Evolutionary conservation across 768 basidiomycete genomes (phyloP), one percentile per base, ranked within the genome.

Genomic region (Neoboletus brunneissimus): DNA sequence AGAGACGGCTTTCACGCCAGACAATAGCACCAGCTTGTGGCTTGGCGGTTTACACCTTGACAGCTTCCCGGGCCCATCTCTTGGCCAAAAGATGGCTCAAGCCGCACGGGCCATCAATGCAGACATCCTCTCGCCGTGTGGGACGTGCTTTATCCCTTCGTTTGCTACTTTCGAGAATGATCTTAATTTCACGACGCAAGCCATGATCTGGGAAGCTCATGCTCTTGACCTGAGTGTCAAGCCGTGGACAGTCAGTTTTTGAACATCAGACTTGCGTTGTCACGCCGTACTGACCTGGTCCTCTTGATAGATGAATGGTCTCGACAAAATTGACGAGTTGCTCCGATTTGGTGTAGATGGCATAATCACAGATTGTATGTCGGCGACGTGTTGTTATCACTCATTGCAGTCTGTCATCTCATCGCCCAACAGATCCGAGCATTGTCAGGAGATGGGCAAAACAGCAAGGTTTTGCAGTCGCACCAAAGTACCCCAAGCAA

Each of bases 121-220:
- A 0, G 77, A 84, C 57, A 79, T 89, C 43, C 69, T 92, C 20
- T 90, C 88, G 2, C 84, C 89, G 25, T 74, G 76, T 8, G 85
- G 79, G 11, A 73, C 75, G 12, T 70, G 67, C 48, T 57, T 57
- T 27, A 73, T 76, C 27, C 76, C 80, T 2, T 72, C 71, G 1
- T 57, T 64, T 5, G 83, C 85, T 58, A 78, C 81, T 0, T 68
- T 70, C 12, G 67, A 75, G 50, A 67, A 69, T 4, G 81, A 77
- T 5, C 82, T 76, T 57, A 70, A 81, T 4, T 89, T 91, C 63
- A 83, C 83, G 1, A 89, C 87, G 3, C 73, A 77, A 67, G 79
- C 76, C 22, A 89, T 92, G 89, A 77, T 92, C 27, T 74, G 79
- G 43, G 75, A 79, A 49, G 84, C 89, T 0, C 90, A 91, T 64